Base-by-base conservation (phyloP, 352 stramenopile species). In the Globisporangium uncinulatum region DNA sequence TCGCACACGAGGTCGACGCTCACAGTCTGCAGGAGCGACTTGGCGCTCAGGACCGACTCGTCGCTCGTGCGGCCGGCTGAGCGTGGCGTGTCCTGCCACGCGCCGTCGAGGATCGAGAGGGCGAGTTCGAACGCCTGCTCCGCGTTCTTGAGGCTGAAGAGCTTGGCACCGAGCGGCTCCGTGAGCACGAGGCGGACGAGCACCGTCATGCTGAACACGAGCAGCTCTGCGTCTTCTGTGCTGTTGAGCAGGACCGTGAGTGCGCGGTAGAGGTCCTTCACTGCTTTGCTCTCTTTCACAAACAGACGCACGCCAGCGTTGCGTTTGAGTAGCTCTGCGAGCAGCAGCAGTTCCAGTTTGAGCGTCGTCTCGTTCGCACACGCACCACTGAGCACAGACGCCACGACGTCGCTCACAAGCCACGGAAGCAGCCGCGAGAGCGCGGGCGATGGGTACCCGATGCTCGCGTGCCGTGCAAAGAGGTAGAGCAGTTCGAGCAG, bases 71-170 rank as follows among this genome's bases (percentile, higher is more conserved):
- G 19, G 0, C 57, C 57, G 0, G 41, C 37, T 7, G 50, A 37
- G 32, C 41, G 41, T 13, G 63, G 71, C 14, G 51, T 67, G 20
- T 68, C 66, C 42, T 77, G 65, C 57, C 70, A 83, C 17, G 76
- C 83, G 7, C 70, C 78, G 32, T 88, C 75, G 0, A 94, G 55
- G 32, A 94, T 74, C 0, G 78, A 86, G 69, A 89, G 87, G 1
- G 87, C 63, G 15, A 94, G 70, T n/a, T 75, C 70, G 37, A 91
- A 69, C 15, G 78, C 77, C 32, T 94, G 79, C 13, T 86, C 70
- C 34, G 89, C 75, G 50, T 94, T 94, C 63, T 94, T 94, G 8
- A 74, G 63, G 47, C 81, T 88, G 32, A 94, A 94, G 1, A 94
- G 65, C 51, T 92, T 94, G 34, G 67, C 79, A 10, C 81, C 83